Evolutionary conservation across 1,284 basidiomycete genomes (phyloP), one percentile per base, ranked within the genome.

Genomic region (Microbotryomycetes sp.): DNA sequence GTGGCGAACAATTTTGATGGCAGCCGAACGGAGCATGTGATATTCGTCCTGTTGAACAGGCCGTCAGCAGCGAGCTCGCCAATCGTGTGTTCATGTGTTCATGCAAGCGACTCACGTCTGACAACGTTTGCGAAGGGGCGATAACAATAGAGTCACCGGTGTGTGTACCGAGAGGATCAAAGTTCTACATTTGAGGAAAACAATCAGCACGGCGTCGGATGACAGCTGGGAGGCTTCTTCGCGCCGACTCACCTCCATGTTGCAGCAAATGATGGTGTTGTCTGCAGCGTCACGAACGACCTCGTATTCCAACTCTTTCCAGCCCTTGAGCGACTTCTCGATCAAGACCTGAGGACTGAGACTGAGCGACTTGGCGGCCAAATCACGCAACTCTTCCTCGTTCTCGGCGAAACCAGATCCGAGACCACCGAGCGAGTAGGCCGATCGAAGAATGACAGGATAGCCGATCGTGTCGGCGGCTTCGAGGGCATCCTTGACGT

Each of bases 141-240:
- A 98, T 92, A 74, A 98, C 96, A 73, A 99, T 98, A n/a, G 94
- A 98, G 77, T 98, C 96, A 73, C 96, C 96, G n/a, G 96, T 98
- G 78, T 98, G 96, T 48, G 92, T 97, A 68, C 96, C 96, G 65
- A 98, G 86, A 23, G 96, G 96, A 75, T 98, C 96, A 72, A 98
- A 98, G 80, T 98, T 98, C 79, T 96, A 89, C 89, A 92, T 92
- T 77, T 49, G 36, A 49, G 16, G 2, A 3, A 6, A 28, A 23
- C 1, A 15, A 53, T 49, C 22, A 22, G 28, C 29, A 31, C 12
- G 45, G 16, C 52, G 50, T 19, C 55, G 52, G 52, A 51, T 52
- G 23, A 9, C 9, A 42, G 16, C 45, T 22, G 54, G 53, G 32
- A 54, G 2, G 23, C 22, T 15, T 12, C 9, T 30, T 28, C 50